Evolutionary conservation across 2,329 filamentous ascomycete genomes (phyloP), one percentile per base, ranked within the genome.

Genomic region (Sphaerostilbella broomeana): DNA sequence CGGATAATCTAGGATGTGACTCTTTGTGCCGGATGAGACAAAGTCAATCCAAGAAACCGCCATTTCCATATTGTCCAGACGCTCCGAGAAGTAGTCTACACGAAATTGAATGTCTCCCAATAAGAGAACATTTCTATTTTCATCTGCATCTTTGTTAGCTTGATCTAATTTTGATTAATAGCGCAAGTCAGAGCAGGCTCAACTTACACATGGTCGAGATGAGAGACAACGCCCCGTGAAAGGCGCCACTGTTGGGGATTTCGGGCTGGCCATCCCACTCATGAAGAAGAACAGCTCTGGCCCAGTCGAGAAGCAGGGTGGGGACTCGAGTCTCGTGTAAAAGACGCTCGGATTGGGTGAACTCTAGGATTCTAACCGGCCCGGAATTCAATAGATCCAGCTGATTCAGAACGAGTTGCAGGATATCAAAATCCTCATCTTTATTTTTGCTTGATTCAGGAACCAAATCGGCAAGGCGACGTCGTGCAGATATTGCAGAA

Each of bases 211-310:
- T 73, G 17, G 79, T 73, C 20, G 76, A 69, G 32, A 94, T 75
- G 20, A 94, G 72, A 33, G 81, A 77, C 27, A 95, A 64, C 6
- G 87, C 86, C 37, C 86, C 84, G 11, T 86, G 85, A 45, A 88
- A 81, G 11, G 83, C 71, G 20, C 81, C 78, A 51, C 84, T 81
- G 39, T 75, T 79, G 3, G 77, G 68, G 36, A 94, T 73, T 29
- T 81, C 74, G 2, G 84, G 74, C 39, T 76, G 76, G 0, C 86
- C 85, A 53, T 90, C 75, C 89, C 89, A 95, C 46, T 86, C 79
- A 40, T 80, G 77, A 30, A 94, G 63, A 53, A 95, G 75, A 1
- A 92, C 72, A 0, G 81, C 79, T 43, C 84, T 72, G 15, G 83
- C 75, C 83, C 82, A 88, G 51, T 87, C 83, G 18, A 87, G 61